These are phyloP conservation scores for Neonectria coccinea DNA, from an alignment of 2,329 filamentous ascomycete genomes.

Conservation along the genomic window DNA sequence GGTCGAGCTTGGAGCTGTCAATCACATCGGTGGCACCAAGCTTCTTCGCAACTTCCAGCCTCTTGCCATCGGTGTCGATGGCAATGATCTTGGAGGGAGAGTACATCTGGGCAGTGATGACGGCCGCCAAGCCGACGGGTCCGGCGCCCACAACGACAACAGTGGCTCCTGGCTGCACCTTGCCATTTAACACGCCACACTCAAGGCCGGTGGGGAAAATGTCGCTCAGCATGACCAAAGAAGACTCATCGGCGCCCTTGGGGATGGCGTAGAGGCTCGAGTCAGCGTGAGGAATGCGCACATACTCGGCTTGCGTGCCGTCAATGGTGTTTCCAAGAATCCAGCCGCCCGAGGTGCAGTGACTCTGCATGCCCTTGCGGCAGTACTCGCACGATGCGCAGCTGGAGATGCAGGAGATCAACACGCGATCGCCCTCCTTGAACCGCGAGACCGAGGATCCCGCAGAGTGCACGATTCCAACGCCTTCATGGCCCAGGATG, in stretches of 20 bases:
- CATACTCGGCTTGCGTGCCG: constrained; percentile 68
- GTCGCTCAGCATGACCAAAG: constrained; percentile 65
- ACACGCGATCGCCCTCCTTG: constrained; percentile 62
- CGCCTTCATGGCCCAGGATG: constrained; percentile 65
- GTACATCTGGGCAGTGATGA: constrained; percentile 67
- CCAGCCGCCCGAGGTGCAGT: constrained; percentile 67
- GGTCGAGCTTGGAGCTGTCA: constrained; percentile 52
- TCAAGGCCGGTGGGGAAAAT: constrained; percentile 68
- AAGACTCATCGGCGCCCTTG: constrained; percentile 53
- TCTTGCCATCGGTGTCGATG: constrained; percentile 62
- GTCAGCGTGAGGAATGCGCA: constrained; percentile 63
- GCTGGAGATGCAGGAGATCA: constrained; percentile 63
- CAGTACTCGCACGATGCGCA: constrained; percentile 66
- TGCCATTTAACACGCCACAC: constrained; percentile 63
- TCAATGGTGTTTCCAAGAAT: constrained; percentile 64
- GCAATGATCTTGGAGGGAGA: constrained; percentile 63
- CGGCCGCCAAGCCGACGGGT: constrained; percentile 65
- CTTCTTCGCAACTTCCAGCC: constrained; percentile 59
- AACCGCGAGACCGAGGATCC: constrained; percentile 60
- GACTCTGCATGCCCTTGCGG: constrained; percentile 61
- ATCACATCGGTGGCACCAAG: constrained; percentile 62
- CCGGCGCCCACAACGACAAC: constrained; percentile 68
- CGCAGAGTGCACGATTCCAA: constrained; percentile 59
- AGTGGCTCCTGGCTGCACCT: constrained; percentile 62
- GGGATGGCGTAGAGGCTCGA: constrained; percentile 61